phyloP scores from a whole-genome alignment of 2,329 filamentous ascomycete genomes.

The Zelopaecilomyces penicillatus region DNA sequence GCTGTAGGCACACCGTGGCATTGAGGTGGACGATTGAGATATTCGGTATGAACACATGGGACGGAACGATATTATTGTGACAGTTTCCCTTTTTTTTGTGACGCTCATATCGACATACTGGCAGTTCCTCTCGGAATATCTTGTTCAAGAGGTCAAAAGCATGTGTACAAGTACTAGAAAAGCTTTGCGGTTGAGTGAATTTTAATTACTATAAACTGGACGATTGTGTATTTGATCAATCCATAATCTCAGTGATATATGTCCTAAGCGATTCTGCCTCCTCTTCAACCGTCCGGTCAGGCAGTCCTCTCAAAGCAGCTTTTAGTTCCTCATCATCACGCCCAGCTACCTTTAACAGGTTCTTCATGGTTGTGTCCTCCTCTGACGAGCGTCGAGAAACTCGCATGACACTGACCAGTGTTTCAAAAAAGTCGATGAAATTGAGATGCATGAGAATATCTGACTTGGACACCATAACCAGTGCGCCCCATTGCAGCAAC shows the following conservation, averaged over 20 bases:
- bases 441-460: conserved; percentile 43
- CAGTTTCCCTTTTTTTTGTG: too few species aligned
- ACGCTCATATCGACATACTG: too few species aligned
- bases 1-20: conserved; percentile 13
- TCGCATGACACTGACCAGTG: conserved; percentile 39
- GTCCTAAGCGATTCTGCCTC: conserved; percentile 38
- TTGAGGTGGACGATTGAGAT: conserved; percentile 24
- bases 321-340: conserved; percentile 30
- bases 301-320: conserved; percentile 32
- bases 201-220: not conserved
- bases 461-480: conserved; percentile 41
- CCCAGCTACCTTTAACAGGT: conserved; percentile 34
- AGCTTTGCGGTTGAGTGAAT: not conserved
- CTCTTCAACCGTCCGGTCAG: conserved; percentile 41
- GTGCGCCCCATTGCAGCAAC: conserved; percentile 42
- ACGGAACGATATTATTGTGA: too few species aligned
- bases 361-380: conserved; percentile 28
- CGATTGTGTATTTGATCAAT: conserved; percentile 9
- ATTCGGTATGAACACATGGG: conserved; percentile 10
- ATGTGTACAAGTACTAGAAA: not conserved
- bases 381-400: conserved; percentile 27
- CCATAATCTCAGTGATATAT: conserved; percentile 36
- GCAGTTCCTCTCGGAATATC: too few species aligned
- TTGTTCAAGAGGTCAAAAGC: too few species aligned
- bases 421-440: conserved; percentile 46